Conservation (phyloP, 768 basidiomycete genomes). For the Boletus insuetus region DNA sequence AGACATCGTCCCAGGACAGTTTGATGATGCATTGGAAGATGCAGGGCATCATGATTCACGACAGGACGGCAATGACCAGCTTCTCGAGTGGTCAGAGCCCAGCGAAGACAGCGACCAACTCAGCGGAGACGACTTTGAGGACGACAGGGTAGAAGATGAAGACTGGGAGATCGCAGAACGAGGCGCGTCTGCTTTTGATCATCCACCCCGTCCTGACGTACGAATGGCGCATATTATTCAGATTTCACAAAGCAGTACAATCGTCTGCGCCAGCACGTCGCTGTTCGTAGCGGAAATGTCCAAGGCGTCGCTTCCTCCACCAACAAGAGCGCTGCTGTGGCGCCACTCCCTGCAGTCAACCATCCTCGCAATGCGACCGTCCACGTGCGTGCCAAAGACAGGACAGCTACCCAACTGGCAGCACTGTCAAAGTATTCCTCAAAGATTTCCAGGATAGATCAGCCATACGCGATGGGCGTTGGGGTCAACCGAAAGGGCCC, state of each 20-base stretch:
- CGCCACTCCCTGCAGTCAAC: constrained; percentile 69
- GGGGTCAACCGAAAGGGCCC: constrained; percentile 93
- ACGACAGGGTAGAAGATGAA: constrained; percentile 74
- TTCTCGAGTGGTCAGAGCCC: constrained; percentile 30
- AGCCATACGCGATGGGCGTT: constrained; percentile 62
- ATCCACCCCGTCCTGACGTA: neutral
- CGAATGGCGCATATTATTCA: constrained; percentile 32
- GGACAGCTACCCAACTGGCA: constrained; percentile 68
- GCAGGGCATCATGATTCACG: constrained; percentile 10
- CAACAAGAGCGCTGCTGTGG: constrained; percentile 49
- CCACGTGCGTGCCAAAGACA: constrained; percentile 45
- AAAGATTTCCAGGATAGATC: constrained; percentile 69
- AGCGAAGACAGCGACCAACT: constrained; percentile 29
- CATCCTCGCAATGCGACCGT: constrained; percentile 44
- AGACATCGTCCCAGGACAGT: constrained; percentile 49
- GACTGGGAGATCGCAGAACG: constrained; percentile 86
- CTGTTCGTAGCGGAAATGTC: constrained; percentile 71
- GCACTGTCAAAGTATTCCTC: constrained; percentile 76
- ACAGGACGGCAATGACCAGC: constrained; percentile 31
- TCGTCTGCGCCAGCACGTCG: constrained; percentile 87
- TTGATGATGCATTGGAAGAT: constrained; percentile 55
- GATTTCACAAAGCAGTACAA: constrained; percentile 99
- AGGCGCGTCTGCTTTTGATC: constrained; percentile 43
- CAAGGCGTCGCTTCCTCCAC: constrained; percentile 55
- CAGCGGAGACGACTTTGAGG: constrained; percentile 51